A percentile compares a stretch with the other conserved stretches of the same genome.
These are phyloP conservation scores for Hibiscus mutabilis DNA, from an alignment of 345 rosid genomes.

Conservation along the genomic window DNA sequence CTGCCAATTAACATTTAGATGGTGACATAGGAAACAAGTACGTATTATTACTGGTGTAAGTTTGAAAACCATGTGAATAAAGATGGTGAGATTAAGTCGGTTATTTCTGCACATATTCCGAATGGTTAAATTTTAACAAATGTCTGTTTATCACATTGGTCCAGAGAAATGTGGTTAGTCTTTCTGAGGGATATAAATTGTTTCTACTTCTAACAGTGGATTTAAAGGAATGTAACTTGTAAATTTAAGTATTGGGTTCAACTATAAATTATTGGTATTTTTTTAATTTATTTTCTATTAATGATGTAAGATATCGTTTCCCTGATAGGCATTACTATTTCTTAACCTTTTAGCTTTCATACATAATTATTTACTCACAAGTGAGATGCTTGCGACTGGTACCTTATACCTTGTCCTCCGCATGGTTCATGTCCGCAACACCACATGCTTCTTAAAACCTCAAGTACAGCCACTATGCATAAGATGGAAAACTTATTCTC, in stretches of 20 bases:
- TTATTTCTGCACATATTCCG: neutral
- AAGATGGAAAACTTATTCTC: neutral
- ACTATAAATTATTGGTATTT: neutral
- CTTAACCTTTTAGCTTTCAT: neutral
- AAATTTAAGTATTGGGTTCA: neutral
- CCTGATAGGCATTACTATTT: neutral
- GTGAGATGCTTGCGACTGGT: neutral
- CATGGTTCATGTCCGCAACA: neutral
- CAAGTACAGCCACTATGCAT: neutral
- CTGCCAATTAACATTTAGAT: neutral
- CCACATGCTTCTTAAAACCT: neutral
- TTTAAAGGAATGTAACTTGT: conserved; percentile 2
- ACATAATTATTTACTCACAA: neutral
- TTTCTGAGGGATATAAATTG: neutral
- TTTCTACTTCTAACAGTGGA: neutral
- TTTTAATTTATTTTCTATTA: neutral
- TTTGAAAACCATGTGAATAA: neutral
- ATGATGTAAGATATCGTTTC: neutral
- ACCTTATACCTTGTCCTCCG: neutral
- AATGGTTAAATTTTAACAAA: neutral
- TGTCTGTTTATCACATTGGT: neutral
- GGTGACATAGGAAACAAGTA: neutral
- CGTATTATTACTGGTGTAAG: neutral
- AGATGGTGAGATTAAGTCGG: neutral
- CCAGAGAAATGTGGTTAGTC: neutral